Evolutionary conservation across 1,139 yeast genomes (phyloP).

Genomic region (Suhomyces taliae): DNA sequence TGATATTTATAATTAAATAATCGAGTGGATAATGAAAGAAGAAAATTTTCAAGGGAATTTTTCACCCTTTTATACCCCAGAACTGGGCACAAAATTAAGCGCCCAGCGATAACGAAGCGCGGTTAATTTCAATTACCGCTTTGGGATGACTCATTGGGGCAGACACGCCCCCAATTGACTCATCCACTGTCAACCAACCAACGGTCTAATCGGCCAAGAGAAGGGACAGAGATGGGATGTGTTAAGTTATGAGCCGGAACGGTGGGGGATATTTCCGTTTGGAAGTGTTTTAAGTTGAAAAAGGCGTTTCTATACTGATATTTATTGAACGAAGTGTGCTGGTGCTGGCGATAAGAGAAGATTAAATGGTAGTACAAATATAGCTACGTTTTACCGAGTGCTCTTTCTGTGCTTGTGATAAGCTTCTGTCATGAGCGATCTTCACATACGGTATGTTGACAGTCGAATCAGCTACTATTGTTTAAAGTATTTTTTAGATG

Average conservation of each 20-base stretch:
- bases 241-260: neutral
- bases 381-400: too few species aligned
- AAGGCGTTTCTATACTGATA: too few species aligned
- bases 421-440: too few species aligned
- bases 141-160: slow-evolving; percentile 37
- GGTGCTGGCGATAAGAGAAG: too few species aligned
- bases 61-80: slow-evolving; percentile 20
- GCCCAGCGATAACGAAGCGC: slow-evolving; percentile 38
- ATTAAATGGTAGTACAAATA: too few species aligned
- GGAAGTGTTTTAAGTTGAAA: too few species aligned
- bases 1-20: slow-evolving; percentile 1
- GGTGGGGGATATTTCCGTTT: neutral
- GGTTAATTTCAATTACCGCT: slow-evolving; percentile 36
- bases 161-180: slow-evolving; percentile 5
- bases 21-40: slow-evolving; percentile 10
- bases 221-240: neutral
- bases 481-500: too few species aligned
- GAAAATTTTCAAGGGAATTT: slow-evolving; percentile 20
- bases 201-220: too few species aligned
- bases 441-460: too few species aligned
- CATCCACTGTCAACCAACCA: neutral
- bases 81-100: slow-evolving; percentile 12
- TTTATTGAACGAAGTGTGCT: too few species aligned
- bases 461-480: too few species aligned
- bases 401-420: too few species aligned